These are phyloP conservation scores for Arctium minus DNA, from an alignment of 129 eudicot genomes.

Conservation along the genomic window DNA sequence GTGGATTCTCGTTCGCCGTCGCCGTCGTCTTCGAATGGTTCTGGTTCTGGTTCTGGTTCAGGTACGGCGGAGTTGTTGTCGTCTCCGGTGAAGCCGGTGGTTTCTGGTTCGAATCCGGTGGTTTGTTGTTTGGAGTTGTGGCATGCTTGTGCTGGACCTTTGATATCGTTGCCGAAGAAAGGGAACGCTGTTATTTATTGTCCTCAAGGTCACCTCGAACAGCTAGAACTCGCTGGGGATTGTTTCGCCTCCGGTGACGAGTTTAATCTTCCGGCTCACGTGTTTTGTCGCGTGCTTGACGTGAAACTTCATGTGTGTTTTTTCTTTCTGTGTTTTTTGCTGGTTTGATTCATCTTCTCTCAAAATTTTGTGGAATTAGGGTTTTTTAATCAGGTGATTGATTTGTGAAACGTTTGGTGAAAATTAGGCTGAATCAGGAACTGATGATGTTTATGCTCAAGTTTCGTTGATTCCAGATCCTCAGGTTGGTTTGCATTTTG, in stretches of 20 bases:
- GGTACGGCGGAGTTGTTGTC: conserved; percentile 25
- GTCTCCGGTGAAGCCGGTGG: not conserved
- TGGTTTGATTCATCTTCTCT: not conserved
- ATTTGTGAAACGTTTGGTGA: not conserved
- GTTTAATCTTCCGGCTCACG: conserved; percentile 60
- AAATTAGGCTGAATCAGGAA: conserved; percentile 70
- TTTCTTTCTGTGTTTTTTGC: not conserved
- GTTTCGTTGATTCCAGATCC: conserved; percentile 71
- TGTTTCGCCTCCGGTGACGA: conserved; percentile 29
- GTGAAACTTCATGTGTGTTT: conserved; percentile 83
- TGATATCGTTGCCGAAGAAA: conserved; percentile 71
- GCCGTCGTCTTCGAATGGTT: conserved; percentile 37
- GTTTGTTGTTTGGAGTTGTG: conserved; percentile 90
- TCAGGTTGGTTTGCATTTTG: conserved; percentile 49
- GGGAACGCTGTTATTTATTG: conserved; percentile 78
- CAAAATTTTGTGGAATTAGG: not conserved
- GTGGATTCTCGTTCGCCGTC: conserved; percentile 30
- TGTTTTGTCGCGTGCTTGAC: conserved; percentile 83
- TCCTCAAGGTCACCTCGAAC: conserved; percentile 88
- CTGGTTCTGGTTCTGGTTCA: conserved; percentile 17
- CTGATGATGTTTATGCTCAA: conserved; percentile 90
- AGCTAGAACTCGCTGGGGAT: conserved; percentile 31
- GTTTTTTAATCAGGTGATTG: not conserved
- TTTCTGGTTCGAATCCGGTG: conserved; percentile 23
- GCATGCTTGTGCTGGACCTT: conserved; percentile 98